Percentiles rank a stretch among this genome's conserved stretches.
These are phyloP conservation scores for Jamesozyma jinghongensis DNA, from an alignment of 805 yeast species.

Conservation along the genomic window DNA sequence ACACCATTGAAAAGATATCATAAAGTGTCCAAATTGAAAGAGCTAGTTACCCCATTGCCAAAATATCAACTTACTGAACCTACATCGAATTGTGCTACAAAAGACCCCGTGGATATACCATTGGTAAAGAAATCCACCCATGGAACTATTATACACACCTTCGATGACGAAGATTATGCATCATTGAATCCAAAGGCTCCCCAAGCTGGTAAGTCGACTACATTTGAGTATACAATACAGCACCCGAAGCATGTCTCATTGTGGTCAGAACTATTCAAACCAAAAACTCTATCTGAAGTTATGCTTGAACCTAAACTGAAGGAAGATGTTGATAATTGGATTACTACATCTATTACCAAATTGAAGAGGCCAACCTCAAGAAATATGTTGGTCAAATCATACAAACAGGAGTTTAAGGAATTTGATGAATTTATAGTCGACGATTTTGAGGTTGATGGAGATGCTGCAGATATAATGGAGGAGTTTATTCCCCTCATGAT, in stretches of 20 bases:
- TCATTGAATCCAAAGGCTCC: constrained; percentile 5
- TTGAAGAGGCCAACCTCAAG: constrained; percentile 31
- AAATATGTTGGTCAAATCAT: constrained; percentile 23
- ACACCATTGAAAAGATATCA: constrained; percentile 10
- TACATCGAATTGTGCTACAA: not conserved
- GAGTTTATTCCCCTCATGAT: constrained; percentile 55
- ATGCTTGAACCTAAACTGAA: constrained; percentile 21
- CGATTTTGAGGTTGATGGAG: constrained; percentile 4
- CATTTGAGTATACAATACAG: not conserved
- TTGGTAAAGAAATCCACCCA: not conserved
- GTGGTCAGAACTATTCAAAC: constrained; percentile 29
- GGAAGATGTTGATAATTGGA: constrained; percentile 24
- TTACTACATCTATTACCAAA: constrained; percentile 27
- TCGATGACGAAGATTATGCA: constrained; percentile 13
- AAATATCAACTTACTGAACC: constrained; percentile 10
- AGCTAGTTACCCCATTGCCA: constrained; percentile 18
- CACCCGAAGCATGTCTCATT: constrained; percentile 4
- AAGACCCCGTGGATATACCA: not conserved
- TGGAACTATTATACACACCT: not conserved
- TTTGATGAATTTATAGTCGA: constrained; percentile 30
- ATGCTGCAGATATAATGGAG: constrained; percentile 8
- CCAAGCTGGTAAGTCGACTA: not conserved
- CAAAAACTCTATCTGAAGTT: constrained; percentile 25
- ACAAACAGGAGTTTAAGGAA: constrained; percentile 19
- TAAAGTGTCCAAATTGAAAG: constrained; percentile 12